phyloP scores from a whole-genome alignment of 2,329 filamentous ascomycete species.

The Penicillium sp. region DNA sequence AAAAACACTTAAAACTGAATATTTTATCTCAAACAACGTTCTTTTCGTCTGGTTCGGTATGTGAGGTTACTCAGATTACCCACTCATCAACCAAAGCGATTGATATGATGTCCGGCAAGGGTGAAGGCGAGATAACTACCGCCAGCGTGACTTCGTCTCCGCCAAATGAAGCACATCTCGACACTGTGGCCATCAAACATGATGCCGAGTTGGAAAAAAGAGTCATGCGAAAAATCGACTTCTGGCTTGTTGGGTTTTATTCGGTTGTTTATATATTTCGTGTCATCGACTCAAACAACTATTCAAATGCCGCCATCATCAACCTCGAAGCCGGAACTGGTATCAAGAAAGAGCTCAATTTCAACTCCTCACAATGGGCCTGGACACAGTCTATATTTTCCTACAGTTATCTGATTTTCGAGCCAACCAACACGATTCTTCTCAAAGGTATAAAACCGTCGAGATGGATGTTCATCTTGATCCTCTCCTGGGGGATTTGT shows the following conservation, averaged over 20 bases:
- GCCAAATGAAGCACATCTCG: slow-evolving; percentile 2
- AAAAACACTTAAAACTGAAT: not conserved
- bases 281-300: slow-evolving; percentile 46
- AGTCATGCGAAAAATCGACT: slow-evolving; percentile 41
- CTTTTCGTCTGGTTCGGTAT: not conserved
- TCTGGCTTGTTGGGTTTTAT: slow-evolving; percentile 35
- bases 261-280: slow-evolving; percentile 47
- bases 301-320: slow-evolving; percentile 48
- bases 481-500: slow-evolving; percentile 42
- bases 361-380: slow-evolving; percentile 41
- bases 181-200: slow-evolving; percentile 1
- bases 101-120: slow-evolving; percentile 4
- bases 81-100: not conserved
- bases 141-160: slow-evolving; percentile 8
- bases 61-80: no score
- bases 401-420: slow-evolving; percentile 31
- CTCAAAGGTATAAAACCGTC: slow-evolving; percentile 42
- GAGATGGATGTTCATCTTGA: slow-evolving; percentile 42
- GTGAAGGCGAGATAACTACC: slow-evolving; percentile 6
- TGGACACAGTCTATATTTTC: slow-evolving; percentile 49
- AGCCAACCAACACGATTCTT: slow-evolving; percentile 42
- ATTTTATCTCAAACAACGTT: not conserved
- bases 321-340: slow-evolving; percentile 45
- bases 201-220: slow-evolving; percentile 31
- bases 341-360: slow-evolving; percentile 44